Percentiles rank a stretch among this genome's conserved stretches.
Conservation (phyloP, 1,284 basidiomycete genomes). For the Anthracocystis setariae region DNA sequence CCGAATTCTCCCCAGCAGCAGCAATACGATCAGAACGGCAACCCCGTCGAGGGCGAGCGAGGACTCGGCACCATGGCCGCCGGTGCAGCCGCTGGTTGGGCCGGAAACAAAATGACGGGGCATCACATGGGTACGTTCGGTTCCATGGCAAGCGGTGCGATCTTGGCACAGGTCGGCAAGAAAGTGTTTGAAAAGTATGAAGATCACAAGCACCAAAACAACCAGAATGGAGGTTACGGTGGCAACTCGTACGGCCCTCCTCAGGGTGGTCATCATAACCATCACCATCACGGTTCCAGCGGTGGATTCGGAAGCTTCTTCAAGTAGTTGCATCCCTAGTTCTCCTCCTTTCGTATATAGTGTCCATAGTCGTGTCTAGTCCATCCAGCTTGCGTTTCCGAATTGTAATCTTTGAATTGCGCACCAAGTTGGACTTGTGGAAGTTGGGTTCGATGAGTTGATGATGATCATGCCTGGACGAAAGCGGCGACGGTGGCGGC, state of each 20-base stretch:
- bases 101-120: constrained; percentile 55
- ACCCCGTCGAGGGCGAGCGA: constrained; percentile 56
- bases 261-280: too few species aligned
- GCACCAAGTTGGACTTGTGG: neutral
- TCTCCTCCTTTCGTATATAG: neutral
- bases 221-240: constrained; percentile 11
- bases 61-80: constrained; percentile 61
- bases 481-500: constrained; percentile 31
- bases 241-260: constrained; percentile 32
- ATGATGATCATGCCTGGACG: constrained; percentile 8
- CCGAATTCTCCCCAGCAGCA: constrained; percentile 7
- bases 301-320: constrained; percentile 41
- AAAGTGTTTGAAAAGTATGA: constrained; percentile 48
- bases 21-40: constrained; percentile 57
- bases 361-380: neutral
- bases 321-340: constrained; percentile 14
- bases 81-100: constrained; percentile 53
- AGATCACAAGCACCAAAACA: constrained; percentile 36
- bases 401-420: neutral
- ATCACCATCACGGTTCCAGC: constrained; percentile 17
- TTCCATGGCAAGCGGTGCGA: constrained; percentile 49
- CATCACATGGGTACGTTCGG: constrained; percentile 45
- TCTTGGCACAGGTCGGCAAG: constrained; percentile 57
- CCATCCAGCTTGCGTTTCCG: neutral
- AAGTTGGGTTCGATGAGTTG: neutral